A percentile compares a stretch with the other conserved stretches of the same genome.
phyloP scores from a whole-genome alignment of 2,329 filamentous ascomycete species.

The Podosphaera fusca region DNA sequence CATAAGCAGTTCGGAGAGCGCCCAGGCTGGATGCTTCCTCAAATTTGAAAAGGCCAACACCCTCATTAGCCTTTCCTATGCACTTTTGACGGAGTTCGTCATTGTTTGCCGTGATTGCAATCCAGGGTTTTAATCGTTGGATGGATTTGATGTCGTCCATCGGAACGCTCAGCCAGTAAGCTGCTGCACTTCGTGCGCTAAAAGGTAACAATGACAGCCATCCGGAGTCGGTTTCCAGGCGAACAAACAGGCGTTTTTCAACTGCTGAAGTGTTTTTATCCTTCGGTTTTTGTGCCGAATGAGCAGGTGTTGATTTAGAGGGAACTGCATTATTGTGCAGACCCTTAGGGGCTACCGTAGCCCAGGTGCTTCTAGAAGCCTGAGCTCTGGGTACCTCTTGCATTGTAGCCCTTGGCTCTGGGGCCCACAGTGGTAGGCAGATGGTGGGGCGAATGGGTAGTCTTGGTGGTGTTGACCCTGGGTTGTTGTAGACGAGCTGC shows the following conservation, averaged over 20 bases:
- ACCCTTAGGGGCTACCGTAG: background rate
- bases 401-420: background rate
- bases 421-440: background rate
- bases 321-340: background rate
- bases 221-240: background rate
- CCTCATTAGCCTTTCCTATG: background rate
- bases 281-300: background rate
- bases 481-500: background rate
- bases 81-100: background rate
- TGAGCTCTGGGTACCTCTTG: background rate
- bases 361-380: background rate
- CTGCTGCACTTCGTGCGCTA: background rate
- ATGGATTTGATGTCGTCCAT: background rate
- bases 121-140: background rate
- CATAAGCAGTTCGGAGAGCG: background rate
- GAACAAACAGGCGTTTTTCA: background rate
- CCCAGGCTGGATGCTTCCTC: background rate
- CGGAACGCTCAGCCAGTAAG: background rate
- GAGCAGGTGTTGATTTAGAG: background rate
- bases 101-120: background rate
- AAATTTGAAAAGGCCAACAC: background rate
- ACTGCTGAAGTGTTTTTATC: background rate
- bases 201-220: background rate
- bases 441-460: background rate
- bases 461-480: background rate